These are phyloP conservation scores for Starmerella cellae DNA, from an alignment of 805 yeast genomes.

Conservation along the genomic window DNA sequence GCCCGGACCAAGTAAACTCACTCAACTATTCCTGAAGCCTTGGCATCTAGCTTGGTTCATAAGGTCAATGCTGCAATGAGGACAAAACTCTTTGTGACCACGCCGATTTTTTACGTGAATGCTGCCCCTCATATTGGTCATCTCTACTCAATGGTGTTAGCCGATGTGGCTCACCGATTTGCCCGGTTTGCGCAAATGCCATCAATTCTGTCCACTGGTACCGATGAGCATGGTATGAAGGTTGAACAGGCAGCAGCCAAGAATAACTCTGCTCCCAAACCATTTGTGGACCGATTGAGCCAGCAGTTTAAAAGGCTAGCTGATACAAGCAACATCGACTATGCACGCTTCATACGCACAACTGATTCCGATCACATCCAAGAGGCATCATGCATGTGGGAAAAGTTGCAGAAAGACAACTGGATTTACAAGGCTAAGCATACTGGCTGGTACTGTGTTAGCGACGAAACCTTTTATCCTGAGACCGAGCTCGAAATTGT, in stretches of 20 bases:
- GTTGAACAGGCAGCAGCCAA: constrained; percentile 72
- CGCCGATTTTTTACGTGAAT: constrained; percentile 94
- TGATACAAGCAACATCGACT: constrained; percentile 39
- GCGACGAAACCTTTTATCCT: constrained; percentile 90
- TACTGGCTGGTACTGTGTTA: constrained; percentile 86
- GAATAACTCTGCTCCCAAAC: constrained; percentile 42
- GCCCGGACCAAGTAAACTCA: too few relatives aligned
- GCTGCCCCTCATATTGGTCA: constrained; percentile 94
- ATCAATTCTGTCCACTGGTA: constrained; percentile 67
- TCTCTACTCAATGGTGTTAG: constrained; percentile 69
- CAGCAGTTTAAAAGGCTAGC: constrained; percentile 55
- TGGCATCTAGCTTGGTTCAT: too few relatives aligned
- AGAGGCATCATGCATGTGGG: constrained; percentile 64
- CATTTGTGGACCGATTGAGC: constrained; percentile 60
- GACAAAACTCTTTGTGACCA: too few relatives aligned
- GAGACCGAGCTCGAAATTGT: constrained; percentile 47
- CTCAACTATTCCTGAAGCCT: too few relatives aligned
- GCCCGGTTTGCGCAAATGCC: constrained; percentile 34
- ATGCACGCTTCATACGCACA: constrained; percentile 76
- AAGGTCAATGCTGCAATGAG: too few relatives aligned
- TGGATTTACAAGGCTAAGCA: constrained; percentile 72
- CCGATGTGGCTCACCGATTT: constrained; percentile 75
- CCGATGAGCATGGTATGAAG: constrained; percentile 94
- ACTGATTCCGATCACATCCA: constrained; percentile 67
- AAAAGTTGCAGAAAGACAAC: constrained; percentile 41